These are phyloP conservation scores for Naematelia encephala DNA, from an alignment of 768 basidiomycete species.

Conservation along the genomic window DNA sequence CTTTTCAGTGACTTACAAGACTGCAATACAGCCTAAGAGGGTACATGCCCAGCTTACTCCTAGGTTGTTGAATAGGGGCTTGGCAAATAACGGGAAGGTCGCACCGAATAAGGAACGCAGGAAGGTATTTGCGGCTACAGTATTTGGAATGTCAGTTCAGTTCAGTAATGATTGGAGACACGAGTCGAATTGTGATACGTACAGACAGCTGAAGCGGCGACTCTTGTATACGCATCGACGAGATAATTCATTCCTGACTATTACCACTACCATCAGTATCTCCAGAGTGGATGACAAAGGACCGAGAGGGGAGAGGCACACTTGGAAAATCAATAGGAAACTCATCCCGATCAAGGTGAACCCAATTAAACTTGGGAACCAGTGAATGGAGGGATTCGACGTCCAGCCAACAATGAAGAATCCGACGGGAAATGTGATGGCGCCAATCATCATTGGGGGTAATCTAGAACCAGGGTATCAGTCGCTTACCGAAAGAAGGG, in stretches of 20 bases:
- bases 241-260: conserved; percentile 41
- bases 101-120: background rate
- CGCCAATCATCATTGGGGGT: conserved; percentile 51
- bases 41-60: conserved; percentile 7
- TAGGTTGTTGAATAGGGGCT: conserved; percentile 3
- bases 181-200: background rate
- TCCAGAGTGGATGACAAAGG: background rate
- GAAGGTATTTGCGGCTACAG: conserved; percentile 6
- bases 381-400: conserved; percentile 25
- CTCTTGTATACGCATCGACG: conserved; percentile 36
- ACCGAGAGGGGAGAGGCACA: conserved; percentile 3
- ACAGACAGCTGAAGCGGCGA: conserved; percentile 4
- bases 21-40: conserved; percentile 4
- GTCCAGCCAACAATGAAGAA: conserved; percentile 49
- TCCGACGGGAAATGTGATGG: conserved; percentile 46
- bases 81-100: background rate
- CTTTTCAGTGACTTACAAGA: conserved; percentile 1
- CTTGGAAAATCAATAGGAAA: conserved; percentile 51
- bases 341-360: conserved; percentile 45
- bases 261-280: background rate
- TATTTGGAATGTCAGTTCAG: background rate
- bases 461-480: conserved; percentile 14
- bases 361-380: conserved; percentile 44
- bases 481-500: background rate
- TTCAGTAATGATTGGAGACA: background rate